phyloP scores from a whole-genome alignment of 768 basidiomycete genomes.

The Kwoniella dejecticola region DNA sequence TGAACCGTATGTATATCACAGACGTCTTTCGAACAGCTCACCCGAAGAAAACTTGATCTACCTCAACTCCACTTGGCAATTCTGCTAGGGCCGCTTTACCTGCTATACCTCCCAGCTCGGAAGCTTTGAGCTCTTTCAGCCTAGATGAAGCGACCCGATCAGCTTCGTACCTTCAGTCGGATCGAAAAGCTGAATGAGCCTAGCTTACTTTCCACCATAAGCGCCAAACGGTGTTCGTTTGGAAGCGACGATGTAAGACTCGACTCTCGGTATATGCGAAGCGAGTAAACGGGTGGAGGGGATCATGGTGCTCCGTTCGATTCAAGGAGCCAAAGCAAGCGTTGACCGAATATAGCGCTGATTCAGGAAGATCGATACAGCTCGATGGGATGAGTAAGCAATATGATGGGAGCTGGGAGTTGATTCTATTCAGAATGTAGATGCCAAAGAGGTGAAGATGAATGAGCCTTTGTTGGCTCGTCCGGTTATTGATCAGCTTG shows the following conservation, averaged over 20 bases:
- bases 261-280: conserved; percentile 31
- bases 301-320: conserved; percentile 18
- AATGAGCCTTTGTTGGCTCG: no score
- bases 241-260: conserved; percentile 50
- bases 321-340: no score
- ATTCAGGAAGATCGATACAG: no score
- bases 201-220: conserved; percentile 55
- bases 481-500: no score
- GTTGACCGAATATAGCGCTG: no score
- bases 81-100: conserved; percentile 57
- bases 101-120: conserved; percentile 56
- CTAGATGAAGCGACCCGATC: conserved; percentile 9
- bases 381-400: no score
- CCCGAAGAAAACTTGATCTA: conserved; percentile 58
- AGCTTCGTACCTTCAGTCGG: background rate
- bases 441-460: no score
- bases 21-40: conserved; percentile 35
- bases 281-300: conserved; percentile 27
- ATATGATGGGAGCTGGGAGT: no score
- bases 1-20: background rate
- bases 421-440: no score
- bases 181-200: background rate
- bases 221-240: conserved; percentile 57
- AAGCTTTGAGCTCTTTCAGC: conserved; percentile 54
- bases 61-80: conserved; percentile 53